Percentiles rank a stretch among this genome's conserved stretches.
phyloP scores from a whole-genome alignment of 306 rosid species.

The Cicer chorassanicum region DNA sequence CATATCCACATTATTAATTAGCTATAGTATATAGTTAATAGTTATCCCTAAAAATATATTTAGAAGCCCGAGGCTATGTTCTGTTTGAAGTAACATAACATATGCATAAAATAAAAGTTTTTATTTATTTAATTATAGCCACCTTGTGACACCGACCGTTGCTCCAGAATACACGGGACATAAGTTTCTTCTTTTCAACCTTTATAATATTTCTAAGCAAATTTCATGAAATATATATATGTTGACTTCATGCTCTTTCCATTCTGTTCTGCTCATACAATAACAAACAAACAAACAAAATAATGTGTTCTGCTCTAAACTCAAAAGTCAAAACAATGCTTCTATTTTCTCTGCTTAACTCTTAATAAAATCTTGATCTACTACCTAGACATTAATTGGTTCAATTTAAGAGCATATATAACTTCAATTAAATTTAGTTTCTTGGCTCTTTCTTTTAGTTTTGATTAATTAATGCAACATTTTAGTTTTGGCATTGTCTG shows the following conservation, averaged over 20 bases:
- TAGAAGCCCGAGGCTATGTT: slow-evolving; percentile 34
- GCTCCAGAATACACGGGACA: slow-evolving; percentile 60
- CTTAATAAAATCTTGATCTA: too few species aligned
- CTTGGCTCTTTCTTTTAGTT: neutral
- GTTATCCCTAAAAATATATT: slow-evolving; percentile 32
- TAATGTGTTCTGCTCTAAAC: neutral
- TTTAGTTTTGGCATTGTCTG: slow-evolving; percentile 26
- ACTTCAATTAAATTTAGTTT: too few species aligned
- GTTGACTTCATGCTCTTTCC: slow-evolving; percentile 53
- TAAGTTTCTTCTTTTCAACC: slow-evolving; percentile 48
- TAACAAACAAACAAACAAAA: neutral
- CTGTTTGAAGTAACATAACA: slow-evolving; percentile 30
- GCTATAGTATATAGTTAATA: neutral
- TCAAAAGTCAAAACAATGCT: neutral
- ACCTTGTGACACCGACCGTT: slow-evolving; percentile 57
- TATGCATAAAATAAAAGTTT: too few species aligned
- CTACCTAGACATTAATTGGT: neutral
- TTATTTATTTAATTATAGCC: slow-evolving; percentile 21
- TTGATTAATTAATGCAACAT: slow-evolving; percentile 34
- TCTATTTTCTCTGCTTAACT: neutral
- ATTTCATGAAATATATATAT: slow-evolving; percentile 51
- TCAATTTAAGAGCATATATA: neutral
- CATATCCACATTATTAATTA: neutral
- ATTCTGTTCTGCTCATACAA: neutral
- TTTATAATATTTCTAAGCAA: slow-evolving; percentile 51